A percentile compares a stretch with the other conserved stretches of the same genome.
Conservation (phyloP, 768 basidiomycete species). For the Podaxis sp. region DNA sequence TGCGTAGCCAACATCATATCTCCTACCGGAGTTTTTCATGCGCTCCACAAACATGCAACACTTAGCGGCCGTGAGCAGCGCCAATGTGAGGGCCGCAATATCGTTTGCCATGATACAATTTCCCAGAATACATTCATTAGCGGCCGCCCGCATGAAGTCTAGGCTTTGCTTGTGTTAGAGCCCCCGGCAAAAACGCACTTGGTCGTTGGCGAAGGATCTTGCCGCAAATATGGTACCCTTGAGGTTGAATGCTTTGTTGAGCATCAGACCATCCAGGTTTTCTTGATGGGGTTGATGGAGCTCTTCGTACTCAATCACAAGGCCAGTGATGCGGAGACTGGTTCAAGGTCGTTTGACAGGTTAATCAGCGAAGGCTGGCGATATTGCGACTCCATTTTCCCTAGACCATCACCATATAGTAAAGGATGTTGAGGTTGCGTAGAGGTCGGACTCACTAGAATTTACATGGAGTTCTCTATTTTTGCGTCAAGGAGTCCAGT, state of each 20-base stretch:
- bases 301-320: background rate
- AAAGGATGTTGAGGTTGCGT: background rate
- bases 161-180: background rate
- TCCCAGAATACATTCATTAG: background rate
- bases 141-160: background rate
- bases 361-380: background rate
- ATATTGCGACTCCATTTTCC: background rate
- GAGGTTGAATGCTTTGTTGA: background rate
- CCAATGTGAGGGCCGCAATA: background rate
- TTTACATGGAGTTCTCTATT: background rate
- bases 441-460: background rate
- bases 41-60: background rate
- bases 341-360: background rate
- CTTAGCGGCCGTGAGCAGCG: background rate
- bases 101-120: background rate
- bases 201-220: background rate
- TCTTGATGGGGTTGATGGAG: background rate
- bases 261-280: background rate
- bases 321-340: background rate
- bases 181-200: background rate
- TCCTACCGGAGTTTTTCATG: background rate
- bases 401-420: background rate
- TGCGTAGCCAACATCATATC: background rate
- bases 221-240: background rate
- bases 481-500: too few species aligned